A percentile compares a stretch with the other conserved stretches of the same genome.
Evolutionary conservation across 495 filamentous ascomycete genomes (phyloP).

Genomic region (Baudoinia panamericana): DNA sequence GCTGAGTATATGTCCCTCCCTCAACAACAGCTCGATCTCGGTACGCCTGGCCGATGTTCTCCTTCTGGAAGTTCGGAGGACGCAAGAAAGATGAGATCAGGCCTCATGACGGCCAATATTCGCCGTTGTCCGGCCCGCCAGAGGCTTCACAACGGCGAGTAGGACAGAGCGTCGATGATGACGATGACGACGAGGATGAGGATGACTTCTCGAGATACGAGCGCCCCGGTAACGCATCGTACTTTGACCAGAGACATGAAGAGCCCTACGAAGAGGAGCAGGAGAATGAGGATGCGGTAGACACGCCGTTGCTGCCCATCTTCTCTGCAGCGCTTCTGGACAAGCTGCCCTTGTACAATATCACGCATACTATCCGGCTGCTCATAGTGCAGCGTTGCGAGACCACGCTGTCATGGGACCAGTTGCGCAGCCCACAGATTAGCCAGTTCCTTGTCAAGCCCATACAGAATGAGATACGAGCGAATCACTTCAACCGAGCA

Average conservation of each 20-base stretch:
- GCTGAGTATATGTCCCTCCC: no score
- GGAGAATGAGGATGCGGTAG: conserved; percentile 44
- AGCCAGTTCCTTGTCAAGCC: conserved; percentile 93
- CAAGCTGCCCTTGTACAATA: conserved; percentile 75
- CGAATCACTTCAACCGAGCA: conserved; percentile 67
- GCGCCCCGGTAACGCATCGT: background rate
- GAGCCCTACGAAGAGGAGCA: conserved; percentile 33
- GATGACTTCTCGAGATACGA: background rate
- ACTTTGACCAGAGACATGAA: conserved; percentile 23
- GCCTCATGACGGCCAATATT: conserved; percentile 1
- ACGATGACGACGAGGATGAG: conserved; percentile 32
- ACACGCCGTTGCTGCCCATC: conserved; percentile 59
- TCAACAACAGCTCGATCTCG: no score
- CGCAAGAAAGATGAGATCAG: conserved; percentile 2
- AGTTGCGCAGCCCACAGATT: conserved; percentile 83
- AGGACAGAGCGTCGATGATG: conserved; percentile 28
- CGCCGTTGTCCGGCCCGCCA: conserved; percentile 21
- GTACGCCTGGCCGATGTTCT: conserved; percentile 16
- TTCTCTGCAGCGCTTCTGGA: conserved; percentile 74
- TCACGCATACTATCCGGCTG: conserved; percentile 76
- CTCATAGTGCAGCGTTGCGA: conserved; percentile 72
- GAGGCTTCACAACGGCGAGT: conserved; percentile 17
- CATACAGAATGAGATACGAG: conserved; percentile 66
- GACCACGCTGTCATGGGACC: conserved; percentile 89
- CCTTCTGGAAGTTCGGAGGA: conserved; percentile 3